A percentile compares a stretch with the other conserved stretches of the same genome.
Evolutionary conservation across 2,329 filamentous ascomycete genomes (phyloP).

Genomic region (Septoria linicola): DNA sequence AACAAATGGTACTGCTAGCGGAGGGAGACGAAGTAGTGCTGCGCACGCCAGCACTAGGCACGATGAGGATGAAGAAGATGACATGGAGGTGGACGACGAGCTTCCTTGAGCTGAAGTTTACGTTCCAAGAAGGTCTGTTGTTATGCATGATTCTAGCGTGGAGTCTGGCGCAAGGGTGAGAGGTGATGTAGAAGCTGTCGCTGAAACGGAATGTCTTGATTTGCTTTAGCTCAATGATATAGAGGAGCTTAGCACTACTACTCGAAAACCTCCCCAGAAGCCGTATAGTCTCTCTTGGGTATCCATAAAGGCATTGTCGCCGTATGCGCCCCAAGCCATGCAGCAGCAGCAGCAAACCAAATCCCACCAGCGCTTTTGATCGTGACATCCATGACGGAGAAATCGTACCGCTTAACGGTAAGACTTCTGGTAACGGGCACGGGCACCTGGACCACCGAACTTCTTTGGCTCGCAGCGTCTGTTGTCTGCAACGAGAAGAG

Average conservation of each 20-base stretch:
- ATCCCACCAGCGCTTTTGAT: constrained; percentile 16
- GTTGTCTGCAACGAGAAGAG: constrained; percentile 98
- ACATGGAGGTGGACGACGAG: constrained; percentile 21
- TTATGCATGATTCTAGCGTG: constrained; percentile 15
- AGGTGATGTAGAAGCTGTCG: neutral
- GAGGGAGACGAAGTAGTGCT: constrained; percentile 21
- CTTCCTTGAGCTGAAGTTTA: constrained; percentile 4
- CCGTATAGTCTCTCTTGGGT: constrained; percentile 9
- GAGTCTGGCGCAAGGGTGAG: constrained; percentile 16
- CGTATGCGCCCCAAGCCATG: constrained; percentile 14
- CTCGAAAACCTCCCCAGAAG: constrained; percentile 9
- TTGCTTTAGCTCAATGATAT: constrained; percentile 9
- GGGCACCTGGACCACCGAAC: constrained; percentile 89
- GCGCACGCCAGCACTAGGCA: constrained; percentile 21
- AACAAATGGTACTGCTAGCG: constrained; percentile 20
- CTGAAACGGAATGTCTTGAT: constrained; percentile 13
- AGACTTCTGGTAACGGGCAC: constrained; percentile 97
- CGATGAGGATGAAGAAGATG: constrained; percentile 17
- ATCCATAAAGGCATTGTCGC: constrained; percentile 12
- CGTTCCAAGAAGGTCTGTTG: neutral
- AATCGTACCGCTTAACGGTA: constrained; percentile 73
- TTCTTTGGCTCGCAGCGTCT: constrained; percentile 99
- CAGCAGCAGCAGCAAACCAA: constrained; percentile 15
- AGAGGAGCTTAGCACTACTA: constrained; percentile 13
- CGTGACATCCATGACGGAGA: constrained; percentile 15